Base-by-base conservation (phyloP, 129 eudicot species). In the Lactuca saligna region DNA sequence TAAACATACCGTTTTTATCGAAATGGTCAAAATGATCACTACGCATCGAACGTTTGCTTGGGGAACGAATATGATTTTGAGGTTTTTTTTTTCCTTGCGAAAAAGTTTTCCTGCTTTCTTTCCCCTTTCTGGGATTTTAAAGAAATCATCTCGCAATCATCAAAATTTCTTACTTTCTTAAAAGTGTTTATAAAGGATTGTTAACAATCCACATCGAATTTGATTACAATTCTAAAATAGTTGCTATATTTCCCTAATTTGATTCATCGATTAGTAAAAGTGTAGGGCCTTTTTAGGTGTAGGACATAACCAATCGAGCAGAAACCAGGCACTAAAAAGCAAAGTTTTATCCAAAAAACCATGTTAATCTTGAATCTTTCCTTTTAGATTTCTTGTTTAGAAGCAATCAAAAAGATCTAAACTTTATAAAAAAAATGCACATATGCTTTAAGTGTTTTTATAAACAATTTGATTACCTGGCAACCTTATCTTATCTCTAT, bases 401-500 rank as follows among this genome's bases (percentile, higher is more conserved):
- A 61, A 61, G 31, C 14, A 34, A 13, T n/a, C 48, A 61, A 61
- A 61, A 16, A 37, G 51, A 50, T 32, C 37, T 11, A 50, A 49
- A 37, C 35, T 32, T 32, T 67, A 59, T 58, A 10, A 11, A 62
- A 42, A 56, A 62, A 42, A 56, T 65, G 60, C 66, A 42, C 29
- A 17, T 39, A 50, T 29, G 56, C 42, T 25, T 42, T 57, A 33
- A 71, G 53, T 55, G 72, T 44, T 56, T 57, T 11, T 67, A 14
- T n/a, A 3, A 50, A 57, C 33, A 57, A 15, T n/a, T 29, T 7
- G 35, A 46, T 60, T 50, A 3, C 75, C 63, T 75, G 69, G 55
- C 57, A 59, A 50, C 31, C 50, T 68, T 54, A 68, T 75, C 75
- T 56, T 25, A 67, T 48, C 14, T 17, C 0, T 74, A 58, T 12